Conservation (phyloP, 768 basidiomycete genomes). For the Xanthoconium stramineum region DNA sequence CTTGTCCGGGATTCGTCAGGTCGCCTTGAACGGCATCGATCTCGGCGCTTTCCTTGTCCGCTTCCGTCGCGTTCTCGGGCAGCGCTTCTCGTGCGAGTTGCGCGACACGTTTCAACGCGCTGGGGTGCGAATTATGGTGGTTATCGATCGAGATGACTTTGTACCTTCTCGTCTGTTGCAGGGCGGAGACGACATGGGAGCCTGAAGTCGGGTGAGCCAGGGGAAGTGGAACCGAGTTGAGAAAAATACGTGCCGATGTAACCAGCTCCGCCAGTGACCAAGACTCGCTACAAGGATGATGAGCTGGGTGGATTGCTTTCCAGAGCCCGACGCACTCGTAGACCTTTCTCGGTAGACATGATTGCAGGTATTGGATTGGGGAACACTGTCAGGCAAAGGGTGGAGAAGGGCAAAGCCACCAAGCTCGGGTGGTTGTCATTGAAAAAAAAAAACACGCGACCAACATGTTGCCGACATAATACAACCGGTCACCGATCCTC, state of each 20-base stretch:
- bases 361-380: conserved; percentile 1
- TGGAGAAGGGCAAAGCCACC: not conserved
- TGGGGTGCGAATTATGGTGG: conserved; percentile 84
- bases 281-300: conserved; percentile 44
- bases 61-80: conserved; percentile 57
- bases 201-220: conserved; percentile 44
- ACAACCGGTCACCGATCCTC: conserved; percentile 32
- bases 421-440: conserved; percentile 2
- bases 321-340: conserved; percentile 43
- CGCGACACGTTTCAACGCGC: conserved; percentile 70
- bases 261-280: conserved; percentile 81
- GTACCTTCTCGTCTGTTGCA: conserved; percentile 85
- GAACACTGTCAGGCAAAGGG: not conserved
- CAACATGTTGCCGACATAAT: not conserved
- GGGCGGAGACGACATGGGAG: conserved; percentile 86
- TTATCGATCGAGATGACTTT: conserved; percentile 96
- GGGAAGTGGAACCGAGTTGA: not conserved
- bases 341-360: conserved; percentile 33
- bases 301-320: conserved; percentile 1
- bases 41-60: conserved; percentile 67
- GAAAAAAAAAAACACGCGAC: conserved; percentile 12
- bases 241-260: conserved; percentile 67
- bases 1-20: conserved; percentile 66
- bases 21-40: conserved; percentile 73
- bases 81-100: conserved; percentile 77